phyloP scores from a whole-genome alignment of 768 basidiomycete species.

The Sporobolomyces roseus region DNA sequence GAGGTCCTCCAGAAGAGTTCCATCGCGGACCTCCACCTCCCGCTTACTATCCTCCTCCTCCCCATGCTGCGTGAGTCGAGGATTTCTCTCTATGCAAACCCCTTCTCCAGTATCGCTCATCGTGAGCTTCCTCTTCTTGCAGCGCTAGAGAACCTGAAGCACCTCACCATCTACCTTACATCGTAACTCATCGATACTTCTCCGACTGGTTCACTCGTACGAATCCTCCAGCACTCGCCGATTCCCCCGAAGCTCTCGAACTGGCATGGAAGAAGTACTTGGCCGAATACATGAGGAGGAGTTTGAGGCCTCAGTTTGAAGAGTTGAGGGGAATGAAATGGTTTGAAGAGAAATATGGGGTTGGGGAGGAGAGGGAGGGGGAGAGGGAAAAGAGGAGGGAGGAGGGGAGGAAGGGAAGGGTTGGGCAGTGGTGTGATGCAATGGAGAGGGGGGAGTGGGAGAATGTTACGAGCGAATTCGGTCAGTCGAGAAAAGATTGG shows the following conservation, averaged over 20 bases:
- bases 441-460: constrained; percentile 38
- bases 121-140: background rate
- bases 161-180: constrained; percentile 34
- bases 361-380: constrained; percentile 5
- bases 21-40: background rate
- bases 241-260: constrained; percentile 27
- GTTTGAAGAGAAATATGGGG: constrained; percentile 43
- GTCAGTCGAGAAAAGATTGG: too few relatives aligned
- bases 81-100: too few relatives aligned
- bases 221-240: constrained; percentile 5
- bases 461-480: constrained; percentile 28
- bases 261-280: constrained; percentile 41
- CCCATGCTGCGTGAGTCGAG: background rate
- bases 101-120: too few relatives aligned
- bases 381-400: constrained; percentile 11
- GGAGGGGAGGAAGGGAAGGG: constrained; percentile 28
- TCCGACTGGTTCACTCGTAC: constrained; percentile 32
- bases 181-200: constrained; percentile 39
- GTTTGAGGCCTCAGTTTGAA: constrained; percentile 21
- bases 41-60: background rate
- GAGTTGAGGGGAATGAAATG: constrained; percentile 23
- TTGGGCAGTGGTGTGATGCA: constrained; percentile 23
- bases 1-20: too few relatives aligned
- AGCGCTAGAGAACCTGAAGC: constrained; percentile 16
- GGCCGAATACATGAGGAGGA: constrained; percentile 10